phyloP scores from a whole-genome alignment of 2,329 filamentous ascomycete genomes.

The Penicillium digitatum region DNA sequence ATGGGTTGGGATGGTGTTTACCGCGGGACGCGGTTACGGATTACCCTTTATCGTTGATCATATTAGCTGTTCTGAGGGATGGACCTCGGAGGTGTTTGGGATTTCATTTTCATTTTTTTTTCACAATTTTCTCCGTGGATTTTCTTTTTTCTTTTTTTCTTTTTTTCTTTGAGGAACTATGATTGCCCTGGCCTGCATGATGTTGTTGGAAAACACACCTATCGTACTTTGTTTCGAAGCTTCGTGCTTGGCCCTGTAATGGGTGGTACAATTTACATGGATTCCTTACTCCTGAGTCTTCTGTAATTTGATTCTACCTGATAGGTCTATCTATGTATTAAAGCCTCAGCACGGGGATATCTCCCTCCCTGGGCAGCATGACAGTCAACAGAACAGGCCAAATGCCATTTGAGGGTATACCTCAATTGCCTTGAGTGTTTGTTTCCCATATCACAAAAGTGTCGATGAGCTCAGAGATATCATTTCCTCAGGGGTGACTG shows the following conservation, averaged over 20 bases:
- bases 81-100: slow-evolving; percentile 1
- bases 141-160: neutral
- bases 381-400: neutral
- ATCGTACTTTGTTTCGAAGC: neutral
- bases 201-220: neutral
- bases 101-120: neutral
- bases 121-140: no score
- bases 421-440: neutral
- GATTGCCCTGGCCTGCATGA: neutral
- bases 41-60: slow-evolving; percentile 4
- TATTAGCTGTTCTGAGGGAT: slow-evolving; percentile 4
- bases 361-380: neutral
- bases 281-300: neutral
- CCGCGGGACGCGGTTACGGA: neutral
- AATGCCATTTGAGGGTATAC: neutral
- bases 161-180: neutral
- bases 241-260: neutral
- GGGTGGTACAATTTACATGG: neutral
- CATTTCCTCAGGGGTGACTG: slow-evolving; percentile 34
- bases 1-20: slow-evolving; percentile 5
- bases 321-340: neutral
- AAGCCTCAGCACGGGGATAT: neutral
- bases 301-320: neutral
- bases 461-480: slow-evolving; percentile 36
- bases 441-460: neutral